A percentile compares a stretch with the other conserved stretches of the same genome.
These are phyloP conservation scores for Fusarium ramigenum DNA, from an alignment of 2,329 filamentous ascomycete species.

Conservation along the genomic window DNA sequence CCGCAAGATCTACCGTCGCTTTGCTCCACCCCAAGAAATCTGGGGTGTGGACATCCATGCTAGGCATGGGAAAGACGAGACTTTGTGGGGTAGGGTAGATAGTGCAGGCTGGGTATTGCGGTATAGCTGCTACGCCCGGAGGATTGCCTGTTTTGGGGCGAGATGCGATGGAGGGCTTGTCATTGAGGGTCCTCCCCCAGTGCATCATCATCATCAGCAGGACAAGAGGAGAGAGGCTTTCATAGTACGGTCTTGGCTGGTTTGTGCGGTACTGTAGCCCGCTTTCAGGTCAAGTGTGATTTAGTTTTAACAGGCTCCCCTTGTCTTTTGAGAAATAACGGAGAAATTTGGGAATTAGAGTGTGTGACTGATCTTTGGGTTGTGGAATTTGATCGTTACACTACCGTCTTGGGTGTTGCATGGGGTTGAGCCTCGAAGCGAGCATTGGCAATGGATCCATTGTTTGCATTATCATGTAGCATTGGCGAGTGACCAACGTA, in stretches of 20 bases:
- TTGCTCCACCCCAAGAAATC: conserved; percentile 20
- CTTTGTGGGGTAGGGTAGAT: conserved; percentile 38
- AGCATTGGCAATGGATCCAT: conserved; percentile 15
- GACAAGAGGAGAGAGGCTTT: conserved; percentile 3
- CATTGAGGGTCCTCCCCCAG: conserved; percentile 4
- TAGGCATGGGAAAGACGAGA: conserved; percentile 21
- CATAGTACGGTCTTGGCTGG: conserved; percentile 16
- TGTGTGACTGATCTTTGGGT: not conserved
- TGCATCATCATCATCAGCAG: conserved; percentile 31
- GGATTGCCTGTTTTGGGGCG: conserved; percentile 37
- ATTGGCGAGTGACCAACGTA: conserved; percentile 7
- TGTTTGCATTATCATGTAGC: not conserved
- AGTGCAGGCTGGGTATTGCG: not conserved
- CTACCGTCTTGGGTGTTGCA: conserved; percentile 24
- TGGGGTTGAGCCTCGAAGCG: conserved; percentile 29
- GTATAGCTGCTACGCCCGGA: conserved; percentile 32
- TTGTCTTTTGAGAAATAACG: not conserved
- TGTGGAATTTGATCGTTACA: conserved; percentile 13
- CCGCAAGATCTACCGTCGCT: conserved; percentile 40
- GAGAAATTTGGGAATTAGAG: not conserved
- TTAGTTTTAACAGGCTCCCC: not conserved
- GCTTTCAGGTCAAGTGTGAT: not conserved
- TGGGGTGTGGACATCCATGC: conserved; percentile 12
- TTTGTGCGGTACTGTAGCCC: not conserved
- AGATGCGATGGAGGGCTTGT: conserved; percentile 36